A percentile compares a stretch with the other conserved stretches of the same genome.
Evolutionary conservation across 2,329 filamentous ascomycete genomes (phyloP).

Genomic region (Hymenoscyphus scutula): DNA sequence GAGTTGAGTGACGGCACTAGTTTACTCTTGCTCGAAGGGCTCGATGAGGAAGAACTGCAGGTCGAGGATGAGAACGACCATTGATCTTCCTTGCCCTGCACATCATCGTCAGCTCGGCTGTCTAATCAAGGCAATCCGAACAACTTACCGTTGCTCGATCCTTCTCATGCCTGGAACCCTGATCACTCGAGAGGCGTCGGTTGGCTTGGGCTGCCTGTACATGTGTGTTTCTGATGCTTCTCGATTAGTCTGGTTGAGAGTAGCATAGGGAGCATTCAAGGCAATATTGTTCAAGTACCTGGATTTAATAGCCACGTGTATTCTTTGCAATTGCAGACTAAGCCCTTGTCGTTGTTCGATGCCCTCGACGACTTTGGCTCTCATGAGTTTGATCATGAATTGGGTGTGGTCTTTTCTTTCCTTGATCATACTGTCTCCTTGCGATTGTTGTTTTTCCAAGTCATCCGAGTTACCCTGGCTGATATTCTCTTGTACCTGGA

Average conservation of each 20-base stretch:
- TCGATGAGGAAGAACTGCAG: not conserved
- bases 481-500: conserved; percentile 15
- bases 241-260: not conserved
- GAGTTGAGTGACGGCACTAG: conserved; percentile 6
- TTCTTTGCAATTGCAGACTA: conserved; percentile 18
- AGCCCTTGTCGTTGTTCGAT: conserved; percentile 22
- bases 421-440: conserved; percentile 14
- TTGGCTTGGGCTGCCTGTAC: conserved; percentile 6
- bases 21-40: not conserved
- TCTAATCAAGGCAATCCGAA: not conserved
- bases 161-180: not conserved
- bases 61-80: conserved; percentile 2
- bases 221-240: not conserved
- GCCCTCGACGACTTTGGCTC: conserved; percentile 20
- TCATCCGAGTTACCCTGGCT: conserved; percentile 2
- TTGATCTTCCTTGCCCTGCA: conserved; percentile 2
- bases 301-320: conserved; percentile 16
- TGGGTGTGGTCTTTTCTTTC: conserved; percentile 22
- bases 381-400: conserved; percentile 27
- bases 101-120: not conserved
- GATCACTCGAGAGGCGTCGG: not conserved
- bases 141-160: conserved; percentile 2
- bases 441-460: conserved; percentile 11
- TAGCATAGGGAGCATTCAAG: not conserved
- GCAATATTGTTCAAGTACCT: conserved; percentile 1